These are phyloP conservation scores for Huntiella savannae DNA, from an alignment of 2,329 filamentous ascomycete species.

Conservation along the genomic window DNA sequence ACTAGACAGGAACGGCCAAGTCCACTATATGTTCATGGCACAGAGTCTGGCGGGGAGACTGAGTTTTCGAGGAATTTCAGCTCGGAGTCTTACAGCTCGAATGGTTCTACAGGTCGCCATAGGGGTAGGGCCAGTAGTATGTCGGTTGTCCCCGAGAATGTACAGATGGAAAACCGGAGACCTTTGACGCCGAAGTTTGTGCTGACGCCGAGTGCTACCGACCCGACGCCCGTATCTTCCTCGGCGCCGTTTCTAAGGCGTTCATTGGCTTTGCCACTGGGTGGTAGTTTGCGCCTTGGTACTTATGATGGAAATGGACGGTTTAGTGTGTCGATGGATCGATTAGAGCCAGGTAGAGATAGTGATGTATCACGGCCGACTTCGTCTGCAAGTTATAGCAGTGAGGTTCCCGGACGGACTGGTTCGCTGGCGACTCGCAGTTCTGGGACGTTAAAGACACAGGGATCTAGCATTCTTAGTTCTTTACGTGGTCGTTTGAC, in stretches of 20 bases:
- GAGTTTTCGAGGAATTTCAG: neutral
- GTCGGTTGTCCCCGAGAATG: neutral
- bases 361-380: neutral
- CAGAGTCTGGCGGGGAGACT: neutral
- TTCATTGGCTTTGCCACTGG: constrained; percentile 1
- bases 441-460: constrained; percentile 1
- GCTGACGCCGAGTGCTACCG: neutral
- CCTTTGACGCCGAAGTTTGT: neutral
- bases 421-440: constrained; percentile 2
- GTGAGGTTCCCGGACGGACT: neutral
- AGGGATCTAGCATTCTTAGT: constrained; percentile 5
- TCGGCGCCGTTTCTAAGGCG: neutral
- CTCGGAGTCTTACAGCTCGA: neutral
- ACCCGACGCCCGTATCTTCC: neutral
- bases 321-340: neutral
- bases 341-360: neutral
- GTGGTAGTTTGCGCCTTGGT: neutral
- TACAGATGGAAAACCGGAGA: too few species aligned
- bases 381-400: neutral
- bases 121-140: neutral
- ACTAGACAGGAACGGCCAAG: neutral
- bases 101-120: neutral
- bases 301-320: neutral
- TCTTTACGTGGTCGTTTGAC: constrained; percentile 5
- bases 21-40: neutral